These are phyloP conservation scores for Penicillium antarcticum DNA, from an alignment of 495 filamentous ascomycete genomes.

Conservation along the genomic window DNA sequence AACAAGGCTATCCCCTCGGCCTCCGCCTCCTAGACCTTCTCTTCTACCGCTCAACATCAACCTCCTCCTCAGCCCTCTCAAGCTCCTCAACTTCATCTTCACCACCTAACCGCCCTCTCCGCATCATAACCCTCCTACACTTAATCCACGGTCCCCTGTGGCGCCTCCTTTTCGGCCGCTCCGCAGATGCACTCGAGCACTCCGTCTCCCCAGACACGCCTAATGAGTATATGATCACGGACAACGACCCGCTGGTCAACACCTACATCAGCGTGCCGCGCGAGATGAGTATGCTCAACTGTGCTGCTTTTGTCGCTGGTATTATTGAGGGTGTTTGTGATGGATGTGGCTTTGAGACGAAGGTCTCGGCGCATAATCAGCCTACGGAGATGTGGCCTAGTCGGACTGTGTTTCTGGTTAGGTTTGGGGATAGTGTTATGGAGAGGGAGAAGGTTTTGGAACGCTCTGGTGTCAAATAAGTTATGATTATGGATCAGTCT, in stretches of 20 bases:
- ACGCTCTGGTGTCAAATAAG: slow-evolving; percentile 45
- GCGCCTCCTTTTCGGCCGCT: slow-evolving; percentile 84
- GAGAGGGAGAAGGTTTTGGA: slow-evolving; percentile 79
- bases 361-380: slow-evolving; percentile 89
- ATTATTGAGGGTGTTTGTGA: slow-evolving; percentile 95
- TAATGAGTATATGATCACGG: slow-evolving; percentile 96
- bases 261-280: slow-evolving; percentile 86
- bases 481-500: not conserved
- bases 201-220: slow-evolving; percentile 72
- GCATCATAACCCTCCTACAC: slow-evolving; percentile 87
- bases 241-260: slow-evolving; percentile 95
- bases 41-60: slow-evolving; percentile 58
- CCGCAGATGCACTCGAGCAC: slow-evolving; percentile 90
- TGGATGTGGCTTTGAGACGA: slow-evolving; percentile 80
- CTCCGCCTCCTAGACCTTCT: slow-evolving; percentile 93
- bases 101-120: slow-evolving; percentile 72
- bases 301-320: slow-evolving; percentile 91
- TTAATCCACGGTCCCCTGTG: slow-evolving; percentile 90
- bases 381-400: slow-evolving; percentile 85
- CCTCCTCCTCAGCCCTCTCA: slow-evolving; percentile 77
- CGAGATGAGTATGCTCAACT: slow-evolving; percentile 95
- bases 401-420: slow-evolving; percentile 91
- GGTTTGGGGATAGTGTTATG: slow-evolving; percentile 83
- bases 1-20: slow-evolving; percentile 92
- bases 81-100: slow-evolving; percentile 66